Conservation (phyloP, 2,329 filamentous ascomycete species). For the Scopulariopsis brevicaulis region DNA sequence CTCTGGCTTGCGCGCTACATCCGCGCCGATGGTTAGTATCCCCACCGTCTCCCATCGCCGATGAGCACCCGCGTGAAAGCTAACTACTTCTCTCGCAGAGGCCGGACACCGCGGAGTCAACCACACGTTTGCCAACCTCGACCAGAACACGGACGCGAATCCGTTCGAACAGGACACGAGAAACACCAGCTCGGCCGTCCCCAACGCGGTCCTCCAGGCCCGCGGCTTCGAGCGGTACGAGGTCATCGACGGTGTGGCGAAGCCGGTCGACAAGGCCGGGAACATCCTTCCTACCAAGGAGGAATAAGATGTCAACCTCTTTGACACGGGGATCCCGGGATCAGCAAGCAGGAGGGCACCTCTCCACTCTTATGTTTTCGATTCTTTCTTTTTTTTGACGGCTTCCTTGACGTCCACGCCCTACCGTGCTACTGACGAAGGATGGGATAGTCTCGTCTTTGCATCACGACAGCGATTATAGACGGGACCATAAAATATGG, state of each 20-base stretch:
- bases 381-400: not conserved
- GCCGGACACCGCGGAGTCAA: slow-evolving; percentile 90
- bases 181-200: slow-evolving; percentile 46
- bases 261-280: not conserved
- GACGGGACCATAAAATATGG: not conserved
- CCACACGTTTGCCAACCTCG: slow-evolving; percentile 81
- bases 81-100: slow-evolving; percentile 33
- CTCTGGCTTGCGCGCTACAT: slow-evolving; percentile 80
- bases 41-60: too few relatives aligned
- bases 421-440: not conserved
- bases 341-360: not conserved
- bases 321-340: too few relatives aligned
- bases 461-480: not conserved
- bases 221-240: slow-evolving; percentile 78
- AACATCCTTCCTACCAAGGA: too few relatives aligned
- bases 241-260: slow-evolving; percentile 42
- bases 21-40: slow-evolving; percentile 47
- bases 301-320: too few relatives aligned
- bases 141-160: slow-evolving; percentile 81
- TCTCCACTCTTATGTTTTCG: not conserved
- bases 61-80: not conserved
- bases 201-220: slow-evolving; percentile 54
- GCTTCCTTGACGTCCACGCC: not conserved
- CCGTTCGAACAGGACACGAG: slow-evolving; percentile 82
- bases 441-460: not conserved